These are phyloP conservation scores for Skeletonema grethae DNA, from an alignment of 108 stramenopile genomes.

Conservation along the genomic window DNA sequence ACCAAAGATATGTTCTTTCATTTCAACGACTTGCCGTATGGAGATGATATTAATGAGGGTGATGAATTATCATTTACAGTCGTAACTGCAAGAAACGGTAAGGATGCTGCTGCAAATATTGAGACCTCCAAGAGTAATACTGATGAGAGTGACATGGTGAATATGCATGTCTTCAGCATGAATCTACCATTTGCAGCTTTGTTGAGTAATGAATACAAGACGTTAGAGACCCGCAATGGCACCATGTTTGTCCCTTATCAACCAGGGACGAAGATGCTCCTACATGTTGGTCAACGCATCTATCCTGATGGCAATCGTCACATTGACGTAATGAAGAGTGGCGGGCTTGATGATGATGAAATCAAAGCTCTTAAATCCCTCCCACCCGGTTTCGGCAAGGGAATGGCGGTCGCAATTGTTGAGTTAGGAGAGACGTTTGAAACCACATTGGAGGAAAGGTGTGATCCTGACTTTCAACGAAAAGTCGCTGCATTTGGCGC, in stretches of 20 bases:
- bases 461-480: conserved; percentile 65
- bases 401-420: conserved; percentile 69
- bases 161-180: conserved; percentile 74
- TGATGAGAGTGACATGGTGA: conserved; percentile 25
- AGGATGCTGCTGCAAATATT: conserved; percentile 46
- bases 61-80: conserved; percentile 58
- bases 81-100: conserved; percentile 49
- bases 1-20: conserved; percentile 71
- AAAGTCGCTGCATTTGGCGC: conserved; percentile 64
- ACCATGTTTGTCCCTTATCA: conserved; percentile 77
- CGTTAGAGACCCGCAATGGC: conserved; percentile 79
- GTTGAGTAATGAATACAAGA: conserved; percentile 82
- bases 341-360: conserved; percentile 56
- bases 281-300: conserved; percentile 76
- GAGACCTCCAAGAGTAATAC: conserved; percentile 31
- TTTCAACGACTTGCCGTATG: conserved; percentile 54
- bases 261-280: conserved; percentile 70
- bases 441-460: conserved; percentile 55
- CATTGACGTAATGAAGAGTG: conserved; percentile 65
- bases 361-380: conserved; percentile 60
- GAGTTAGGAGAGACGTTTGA: conserved; percentile 77
- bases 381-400: conserved; percentile 62
- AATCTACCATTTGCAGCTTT: conserved; percentile 82
- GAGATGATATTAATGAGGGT: conserved; percentile 47
- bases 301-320: conserved; percentile 82